Base-by-base conservation (phyloP, 1,284 basidiomycete genomes). In the Leccinum subatratum region DNA sequence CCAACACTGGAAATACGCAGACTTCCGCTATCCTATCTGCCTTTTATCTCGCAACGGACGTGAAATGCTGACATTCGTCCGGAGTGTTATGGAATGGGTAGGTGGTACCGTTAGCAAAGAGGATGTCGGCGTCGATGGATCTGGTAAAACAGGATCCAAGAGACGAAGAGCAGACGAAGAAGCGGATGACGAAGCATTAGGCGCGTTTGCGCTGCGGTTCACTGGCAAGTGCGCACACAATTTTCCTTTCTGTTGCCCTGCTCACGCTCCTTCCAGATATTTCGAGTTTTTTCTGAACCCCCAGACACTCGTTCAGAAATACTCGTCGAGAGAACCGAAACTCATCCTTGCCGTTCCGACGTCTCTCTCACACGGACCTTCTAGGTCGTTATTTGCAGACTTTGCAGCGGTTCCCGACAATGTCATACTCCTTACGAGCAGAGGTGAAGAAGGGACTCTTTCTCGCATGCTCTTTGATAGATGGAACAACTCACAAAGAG, bases 41-140 rank as follows among this genome's bases (percentile, higher is more conserved):
- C 85, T 99, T 20, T 86, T 99, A 58, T 94, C 93, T 67, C 85
- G 90, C 39, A 96, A 94, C 2, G 95, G 92, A 2, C 88, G 91
- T 69, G 96, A 99, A 78, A 96, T 98, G 88, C 81, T 98, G 48
- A 92, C 93, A 2, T 95, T 96, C 72, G 94, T 97, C 18, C 83
- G 95, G 65, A 96, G 94, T 82, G 92, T 99, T 89, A 96, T 98
- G 87, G 97, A 98, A 77, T 99, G 96, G 96, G 89, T 98, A 72
- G 95, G 96, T 16, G 94, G 95, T 8, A 94, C 93, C 1, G 90
- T 97, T 68, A 94, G 89, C 72, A 94, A 94, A 74, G 91, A 94
- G 72, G 92, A 94, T 67, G 89, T 92, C 0, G 92, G 91, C 9
- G 91, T 93, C 74, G 90, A 91, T 30, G 85, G 85, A 2, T 80